Percentiles rank a stretch among this genome's conserved stretches.
phyloP scores from a whole-genome alignment of 2,329 filamentous ascomycete species.

The Aspergillus sergii region DNA sequence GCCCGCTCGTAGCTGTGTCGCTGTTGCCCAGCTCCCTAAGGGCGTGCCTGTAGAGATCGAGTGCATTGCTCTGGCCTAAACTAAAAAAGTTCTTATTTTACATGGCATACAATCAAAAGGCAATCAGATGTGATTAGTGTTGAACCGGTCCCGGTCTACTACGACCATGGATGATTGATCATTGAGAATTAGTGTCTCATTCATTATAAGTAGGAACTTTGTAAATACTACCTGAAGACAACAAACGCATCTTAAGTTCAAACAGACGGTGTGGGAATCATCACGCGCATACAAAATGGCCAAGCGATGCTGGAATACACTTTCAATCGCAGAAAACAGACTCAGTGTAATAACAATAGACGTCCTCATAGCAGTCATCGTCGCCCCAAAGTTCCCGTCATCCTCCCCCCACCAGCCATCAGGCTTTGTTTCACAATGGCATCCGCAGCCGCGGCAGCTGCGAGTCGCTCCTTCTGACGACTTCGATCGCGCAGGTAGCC shows the following conservation, averaged over 20 bases:
- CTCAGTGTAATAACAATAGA: conserved; percentile 8
- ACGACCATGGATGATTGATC: not conserved
- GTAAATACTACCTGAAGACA: not conserved
- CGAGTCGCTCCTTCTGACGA: conserved; percentile 89
- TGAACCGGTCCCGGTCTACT: not conserved
- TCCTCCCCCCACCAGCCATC: conserved; percentile 59
- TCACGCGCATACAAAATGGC: conserved; percentile 11
- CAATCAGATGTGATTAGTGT: not conserved
- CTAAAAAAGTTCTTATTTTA: not conserved
- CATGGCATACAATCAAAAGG: not conserved
- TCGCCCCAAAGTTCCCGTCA: conserved; percentile 49
- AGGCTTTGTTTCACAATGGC: conserved; percentile 94
- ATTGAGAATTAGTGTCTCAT: not conserved
- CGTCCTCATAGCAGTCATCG: conserved; percentile 22
- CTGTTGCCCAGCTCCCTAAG: conserved; percentile 65
- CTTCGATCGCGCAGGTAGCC: conserved; percentile 87
- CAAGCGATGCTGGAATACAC: conserved; percentile 13
- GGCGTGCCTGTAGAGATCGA: conserved; percentile 67
- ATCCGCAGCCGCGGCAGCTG: conserved; percentile 85
- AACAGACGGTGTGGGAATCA: conserved; percentile 16
- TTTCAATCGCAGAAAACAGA: conserved; percentile 5
- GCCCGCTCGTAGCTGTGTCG: conserved; percentile 65
- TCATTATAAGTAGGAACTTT: not conserved
- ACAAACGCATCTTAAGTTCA: not conserved
- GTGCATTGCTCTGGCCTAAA: conserved; percentile 59